These are phyloP conservation scores for Zymoseptoria pseudotritici DNA, from an alignment of 2,329 filamentous ascomycete genomes.

Conservation along the genomic window DNA sequence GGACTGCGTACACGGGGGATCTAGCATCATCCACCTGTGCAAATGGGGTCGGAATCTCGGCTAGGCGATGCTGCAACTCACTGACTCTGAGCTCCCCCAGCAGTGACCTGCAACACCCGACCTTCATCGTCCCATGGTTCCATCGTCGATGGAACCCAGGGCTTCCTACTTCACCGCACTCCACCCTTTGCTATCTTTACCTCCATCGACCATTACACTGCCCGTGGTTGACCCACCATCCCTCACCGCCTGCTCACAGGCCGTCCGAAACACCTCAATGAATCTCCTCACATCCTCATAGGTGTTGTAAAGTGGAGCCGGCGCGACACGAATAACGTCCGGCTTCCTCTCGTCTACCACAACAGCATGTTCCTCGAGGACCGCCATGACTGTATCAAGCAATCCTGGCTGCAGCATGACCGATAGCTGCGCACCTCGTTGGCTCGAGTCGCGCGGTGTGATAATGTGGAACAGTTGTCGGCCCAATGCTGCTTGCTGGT, in stretches of 20 bases:
- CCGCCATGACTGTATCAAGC: conserved; percentile 58
- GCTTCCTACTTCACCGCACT: conserved; percentile 23
- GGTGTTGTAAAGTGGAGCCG: conserved; percentile 75
- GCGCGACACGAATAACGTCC: conserved; percentile 75
- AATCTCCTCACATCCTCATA: conserved; percentile 66
- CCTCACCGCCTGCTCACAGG: conserved; percentile 35
- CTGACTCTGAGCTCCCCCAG: too few species aligned
- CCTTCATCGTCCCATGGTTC: too few species aligned
- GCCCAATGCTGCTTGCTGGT: conserved; percentile 9
- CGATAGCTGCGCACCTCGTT: conserved; percentile 74
- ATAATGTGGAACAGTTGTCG: conserved; percentile 44
- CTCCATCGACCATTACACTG: conserved; percentile 24
- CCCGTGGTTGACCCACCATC: background rate
- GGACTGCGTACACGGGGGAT: background rate
- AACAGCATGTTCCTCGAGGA: conserved; percentile 60
- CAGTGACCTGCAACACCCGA: background rate
- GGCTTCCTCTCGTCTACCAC: conserved; percentile 79
- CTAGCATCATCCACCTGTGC: too few species aligned
- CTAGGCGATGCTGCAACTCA: too few species aligned
- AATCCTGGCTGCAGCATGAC: conserved; percentile 60
- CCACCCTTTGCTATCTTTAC: conserved; percentile 25
- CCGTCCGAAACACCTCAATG: conserved; percentile 45
- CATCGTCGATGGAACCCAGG: background rate
- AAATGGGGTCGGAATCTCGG: too few species aligned
- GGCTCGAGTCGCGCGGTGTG: conserved; percentile 59